Evolutionary conservation across 208 protist genomes (phyloP).

Genomic region (Leishmania turanica): DNA sequence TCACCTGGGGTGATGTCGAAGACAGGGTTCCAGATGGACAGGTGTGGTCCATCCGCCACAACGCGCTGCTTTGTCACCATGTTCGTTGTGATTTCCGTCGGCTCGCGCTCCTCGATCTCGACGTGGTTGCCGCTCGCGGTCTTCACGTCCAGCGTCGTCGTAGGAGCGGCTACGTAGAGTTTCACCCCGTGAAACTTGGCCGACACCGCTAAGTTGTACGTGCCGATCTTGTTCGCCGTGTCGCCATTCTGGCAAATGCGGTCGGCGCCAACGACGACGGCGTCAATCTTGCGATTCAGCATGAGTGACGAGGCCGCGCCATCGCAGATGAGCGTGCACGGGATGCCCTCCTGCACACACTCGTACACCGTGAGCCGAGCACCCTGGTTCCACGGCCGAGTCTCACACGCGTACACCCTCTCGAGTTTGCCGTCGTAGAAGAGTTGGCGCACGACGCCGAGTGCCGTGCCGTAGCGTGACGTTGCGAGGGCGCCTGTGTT

Average conservation of each 20-base stretch:
- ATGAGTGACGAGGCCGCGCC: conserved; percentile 87
- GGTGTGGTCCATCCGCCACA: conserved; percentile 78
- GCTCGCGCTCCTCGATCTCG: conserved; percentile 92
- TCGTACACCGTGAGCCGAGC: conserved; percentile 95
- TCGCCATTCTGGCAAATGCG: conserved; percentile 95
- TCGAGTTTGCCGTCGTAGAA: conserved; percentile 81
- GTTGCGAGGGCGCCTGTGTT: conserved; percentile 95
- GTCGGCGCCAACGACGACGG: conserved; percentile 94
- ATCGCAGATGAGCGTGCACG: conserved; percentile 93
- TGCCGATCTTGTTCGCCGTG: conserved; percentile 97
- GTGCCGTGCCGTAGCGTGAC: conserved; percentile 92
- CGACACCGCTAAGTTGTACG: conserved; percentile 93
- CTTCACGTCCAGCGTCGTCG: conserved; percentile 91
- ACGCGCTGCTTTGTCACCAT: conserved; percentile 78
- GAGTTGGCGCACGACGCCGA: conserved; percentile 93
- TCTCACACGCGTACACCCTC: conserved; percentile 94
- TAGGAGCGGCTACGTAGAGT: conserved; percentile 94
- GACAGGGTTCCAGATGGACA: conserved; percentile 95
- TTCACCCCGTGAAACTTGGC: conserved; percentile 90
- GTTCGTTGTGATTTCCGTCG: conserved; percentile 91
- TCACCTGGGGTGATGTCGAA: conserved; percentile 96
- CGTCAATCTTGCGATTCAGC: conserved; percentile 62
- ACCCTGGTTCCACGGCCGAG: conserved; percentile 96
- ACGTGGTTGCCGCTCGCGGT: conserved; percentile 81
- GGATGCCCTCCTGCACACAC: conserved; percentile 93